phyloP scores from a whole-genome alignment of 1,284 basidiomycete species.

The Irpex lacteus region DNA sequence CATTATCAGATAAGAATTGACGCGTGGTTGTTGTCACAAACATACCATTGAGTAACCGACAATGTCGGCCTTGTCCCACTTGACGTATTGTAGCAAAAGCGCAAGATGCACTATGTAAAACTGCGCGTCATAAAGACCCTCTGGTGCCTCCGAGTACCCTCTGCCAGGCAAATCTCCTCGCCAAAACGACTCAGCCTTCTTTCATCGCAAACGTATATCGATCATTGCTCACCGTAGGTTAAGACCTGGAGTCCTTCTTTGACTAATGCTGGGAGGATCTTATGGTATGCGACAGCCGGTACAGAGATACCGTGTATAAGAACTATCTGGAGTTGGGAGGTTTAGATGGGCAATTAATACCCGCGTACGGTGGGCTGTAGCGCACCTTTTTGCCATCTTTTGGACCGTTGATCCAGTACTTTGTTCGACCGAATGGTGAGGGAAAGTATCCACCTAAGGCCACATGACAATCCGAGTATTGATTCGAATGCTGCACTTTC shows the following conservation, averaged over 20 bases:
- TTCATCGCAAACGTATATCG: not conserved
- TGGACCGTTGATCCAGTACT: constrained; percentile 79
- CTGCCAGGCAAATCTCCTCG: constrained; percentile 70
- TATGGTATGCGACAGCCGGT: constrained; percentile 68
- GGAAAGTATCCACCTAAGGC: constrained; percentile 24
- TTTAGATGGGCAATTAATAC: not conserved
- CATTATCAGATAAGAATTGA: not conserved
- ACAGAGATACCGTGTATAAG: constrained; percentile 74
- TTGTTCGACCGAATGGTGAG: constrained; percentile 34
- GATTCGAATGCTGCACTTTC: not conserved
- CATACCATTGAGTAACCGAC: constrained; percentile 73
- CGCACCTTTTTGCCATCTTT: constrained; percentile 60
- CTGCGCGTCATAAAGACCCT: constrained; percentile 46
- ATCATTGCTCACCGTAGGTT: constrained; percentile 52
- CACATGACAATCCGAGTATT: not conserved
- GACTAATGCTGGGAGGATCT: constrained; percentile 61
- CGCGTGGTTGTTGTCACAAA: not conserved
- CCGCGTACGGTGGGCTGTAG: not conserved
- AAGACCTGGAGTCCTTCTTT: constrained; percentile 65
- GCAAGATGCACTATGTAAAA: constrained; percentile 74
- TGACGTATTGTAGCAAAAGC: constrained; percentile 71
- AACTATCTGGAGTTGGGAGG: constrained; percentile 45
- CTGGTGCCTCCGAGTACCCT: constrained; percentile 76
- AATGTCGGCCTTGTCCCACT: constrained; percentile 63
- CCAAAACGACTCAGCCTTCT: not conserved